phyloP scores from a whole-genome alignment of 1,284 basidiomycete species.

The Apiotrichum domesticum region DNA sequence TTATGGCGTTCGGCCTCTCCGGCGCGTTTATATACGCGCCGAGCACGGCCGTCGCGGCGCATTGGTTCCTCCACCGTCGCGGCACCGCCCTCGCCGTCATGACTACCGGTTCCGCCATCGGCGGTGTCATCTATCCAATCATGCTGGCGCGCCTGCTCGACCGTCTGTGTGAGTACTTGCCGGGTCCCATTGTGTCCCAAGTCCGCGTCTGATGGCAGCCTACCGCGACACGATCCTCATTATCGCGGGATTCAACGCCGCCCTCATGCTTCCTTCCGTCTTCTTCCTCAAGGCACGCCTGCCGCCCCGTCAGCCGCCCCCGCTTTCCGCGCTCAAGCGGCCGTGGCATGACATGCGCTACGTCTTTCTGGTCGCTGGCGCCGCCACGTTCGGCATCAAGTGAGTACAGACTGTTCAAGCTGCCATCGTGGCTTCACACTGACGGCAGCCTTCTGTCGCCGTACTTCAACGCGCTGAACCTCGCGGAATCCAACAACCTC shows the following conservation, averaged over 20 bases:
- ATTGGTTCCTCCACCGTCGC: conserved; percentile 39
- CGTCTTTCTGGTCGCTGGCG: conserved; percentile 13
- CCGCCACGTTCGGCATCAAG: conserved; percentile 8
- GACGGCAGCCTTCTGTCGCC: conserved; percentile 13
- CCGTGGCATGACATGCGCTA: conserved; percentile 15
- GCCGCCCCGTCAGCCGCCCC: conserved; percentile 17
- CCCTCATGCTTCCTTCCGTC: conserved; percentile 21
- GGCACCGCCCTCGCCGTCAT: conserved; percentile 37
- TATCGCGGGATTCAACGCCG: conserved; percentile 17
- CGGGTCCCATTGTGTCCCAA: too few species aligned
- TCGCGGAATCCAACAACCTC: conserved; percentile 6
- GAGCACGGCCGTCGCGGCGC: conserved; percentile 34
- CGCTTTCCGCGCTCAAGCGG: conserved; percentile 8
- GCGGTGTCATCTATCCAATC: conserved; percentile 30
- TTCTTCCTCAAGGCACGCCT: conserved; percentile 23
- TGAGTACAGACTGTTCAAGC: neutral
- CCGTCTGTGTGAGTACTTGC: neutral
- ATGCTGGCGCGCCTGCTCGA: conserved; percentile 12
- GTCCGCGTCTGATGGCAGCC: neutral
- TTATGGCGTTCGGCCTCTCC: conserved; percentile 32
- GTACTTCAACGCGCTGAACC: conserved; percentile 10
- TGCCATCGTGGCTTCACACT: neutral
- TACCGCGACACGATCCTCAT: conserved; percentile 28
- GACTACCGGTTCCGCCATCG: conserved; percentile 33
- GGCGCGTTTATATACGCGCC: conserved; percentile 37